These are phyloP conservation scores for Alternaria rosae DNA, from an alignment of 2,329 filamentous ascomycete species.

Conservation along the genomic window DNA sequence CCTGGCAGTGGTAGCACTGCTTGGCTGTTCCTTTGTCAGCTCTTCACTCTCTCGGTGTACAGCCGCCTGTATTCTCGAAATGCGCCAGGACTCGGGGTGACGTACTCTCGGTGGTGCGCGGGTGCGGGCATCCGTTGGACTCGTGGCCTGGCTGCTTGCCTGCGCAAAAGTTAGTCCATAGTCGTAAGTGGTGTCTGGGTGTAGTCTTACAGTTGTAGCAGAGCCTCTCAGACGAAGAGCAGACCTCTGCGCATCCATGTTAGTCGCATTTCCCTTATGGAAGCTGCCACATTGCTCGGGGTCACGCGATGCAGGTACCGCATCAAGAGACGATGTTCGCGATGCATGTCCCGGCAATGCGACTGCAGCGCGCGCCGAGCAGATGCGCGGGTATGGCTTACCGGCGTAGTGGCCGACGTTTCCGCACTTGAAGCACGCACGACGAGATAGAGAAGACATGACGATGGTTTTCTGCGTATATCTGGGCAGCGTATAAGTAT, in stretches of 20 bases:
- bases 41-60: neutral
- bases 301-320: constrained; percentile 29
- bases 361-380: constrained; percentile 28
- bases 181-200: constrained; percentile 8
- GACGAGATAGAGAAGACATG: constrained; percentile 62
- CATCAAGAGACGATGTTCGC: constrained; percentile 17
- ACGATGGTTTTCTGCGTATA: constrained; percentile 45
- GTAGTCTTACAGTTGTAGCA: constrained; percentile 93
- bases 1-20: constrained; percentile 99
- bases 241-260: constrained; percentile 72
- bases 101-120: constrained; percentile 90
- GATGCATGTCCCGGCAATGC: constrained; percentile 22
- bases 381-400: constrained; percentile 37
- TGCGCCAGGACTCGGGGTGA: constrained; percentile 14
- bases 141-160: constrained; percentile 94
- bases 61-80: neutral
- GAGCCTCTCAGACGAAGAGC: constrained; percentile 95
- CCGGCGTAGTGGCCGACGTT: constrained; percentile 63
- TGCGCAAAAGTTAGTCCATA: constrained; percentile 40
- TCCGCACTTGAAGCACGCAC: constrained; percentile 63
- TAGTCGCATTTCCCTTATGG: constrained; percentile 23
- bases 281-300: constrained; percentile 15
- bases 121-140: constrained; percentile 95
- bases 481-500: constrained; percentile 36
- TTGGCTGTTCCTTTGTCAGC: constrained; percentile 67